Conservation (phyloP, 1,139 yeast genomes). For the Pichia kudriavzevii region DNA sequence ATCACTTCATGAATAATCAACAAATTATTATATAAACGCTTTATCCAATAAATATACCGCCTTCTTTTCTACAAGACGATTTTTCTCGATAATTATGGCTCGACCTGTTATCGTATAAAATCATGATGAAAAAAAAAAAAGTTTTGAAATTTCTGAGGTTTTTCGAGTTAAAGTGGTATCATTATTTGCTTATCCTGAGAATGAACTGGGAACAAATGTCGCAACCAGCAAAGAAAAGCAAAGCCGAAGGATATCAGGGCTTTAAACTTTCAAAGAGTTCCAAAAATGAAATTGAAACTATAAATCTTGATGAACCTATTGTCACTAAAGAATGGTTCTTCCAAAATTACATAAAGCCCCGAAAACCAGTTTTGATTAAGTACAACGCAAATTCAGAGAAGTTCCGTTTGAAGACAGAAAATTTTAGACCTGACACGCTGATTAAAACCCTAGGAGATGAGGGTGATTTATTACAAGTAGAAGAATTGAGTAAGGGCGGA, state of each 20-base stretch:
- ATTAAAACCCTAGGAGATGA: slow-evolving; percentile 31
- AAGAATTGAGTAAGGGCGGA: slow-evolving; percentile 48
- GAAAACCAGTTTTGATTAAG: slow-evolving; percentile 15
- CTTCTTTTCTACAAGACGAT: no score
- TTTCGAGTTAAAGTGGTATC: no score
- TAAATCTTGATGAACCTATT: slow-evolving; percentile 10
- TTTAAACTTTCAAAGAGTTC: slow-evolving; percentile 5
- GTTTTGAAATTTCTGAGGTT: no score
- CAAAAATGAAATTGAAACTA: slow-evolving; percentile 8
- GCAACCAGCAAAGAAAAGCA: slow-evolving; percentile 3
- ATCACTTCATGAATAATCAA: no score
- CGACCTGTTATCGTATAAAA: background rate
- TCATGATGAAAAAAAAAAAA: no score
- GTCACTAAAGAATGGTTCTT: slow-evolving; percentile 13
- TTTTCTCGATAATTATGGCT: background rate
- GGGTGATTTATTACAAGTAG: slow-evolving; percentile 40
- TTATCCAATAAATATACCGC: no score
- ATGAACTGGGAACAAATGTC: slow-evolving; percentile 3
- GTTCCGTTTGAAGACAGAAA: slow-evolving; percentile 19
- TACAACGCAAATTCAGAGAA: background rate
- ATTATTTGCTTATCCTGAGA: no score
- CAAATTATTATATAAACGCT: no score
- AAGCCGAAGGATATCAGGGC: slow-evolving; percentile 5
- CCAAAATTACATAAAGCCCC: slow-evolving; percentile 10
- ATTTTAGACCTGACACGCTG: slow-evolving; percentile 31